Evolutionary conservation across 2,329 filamentous ascomycete species (phyloP), one percentile per base, ranked within the genome.

Genomic region (Penicillium sp.): DNA sequence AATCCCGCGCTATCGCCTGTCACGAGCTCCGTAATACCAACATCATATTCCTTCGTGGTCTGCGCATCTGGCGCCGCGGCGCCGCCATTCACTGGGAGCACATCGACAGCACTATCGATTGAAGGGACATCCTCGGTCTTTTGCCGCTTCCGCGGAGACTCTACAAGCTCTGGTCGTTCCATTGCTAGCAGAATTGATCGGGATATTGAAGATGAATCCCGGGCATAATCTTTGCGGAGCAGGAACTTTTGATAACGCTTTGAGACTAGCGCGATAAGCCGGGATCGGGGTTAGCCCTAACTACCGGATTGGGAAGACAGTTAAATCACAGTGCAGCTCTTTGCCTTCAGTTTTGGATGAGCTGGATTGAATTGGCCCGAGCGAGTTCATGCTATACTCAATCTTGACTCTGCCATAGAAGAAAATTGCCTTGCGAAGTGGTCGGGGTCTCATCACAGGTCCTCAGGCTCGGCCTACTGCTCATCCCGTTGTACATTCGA

Each of bases 1-100:
- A 90, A 90, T 1, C 86, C 85, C 57, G 80, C 75, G 35, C 83
- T 80, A n/a, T 82, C 74, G 1, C 81, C 76, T 48, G 82, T 85
- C 15, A 89, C 84, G 71, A 85, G 90, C 64, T 85, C 81, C 8
- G 83, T 84, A 64, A 91, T 90, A 31, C 89, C 88, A 56, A 84
- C 82, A 60, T 80, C 73, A 10, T 68, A 61, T 66, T 82, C 80
- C 61, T 76, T 81, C 52, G 69, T 58, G 55, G 67, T 62, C 51
- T 77, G 75, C 22, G 67, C 69, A 65, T 76, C 71, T 25, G 62
- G 58, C 7, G 63, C 53, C 17, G 60, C 54, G 12, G 51, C 51
- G 10, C 49, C 59, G 31, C 60, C 52, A n/a, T 4, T 42, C 51
- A 53, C 57, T 37, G 61, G 50, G 11, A 54, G 48, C 43, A 43